Conservation (phyloP, 1,284 basidiomycete genomes). For the Singerocomus rubriflavus region DNA sequence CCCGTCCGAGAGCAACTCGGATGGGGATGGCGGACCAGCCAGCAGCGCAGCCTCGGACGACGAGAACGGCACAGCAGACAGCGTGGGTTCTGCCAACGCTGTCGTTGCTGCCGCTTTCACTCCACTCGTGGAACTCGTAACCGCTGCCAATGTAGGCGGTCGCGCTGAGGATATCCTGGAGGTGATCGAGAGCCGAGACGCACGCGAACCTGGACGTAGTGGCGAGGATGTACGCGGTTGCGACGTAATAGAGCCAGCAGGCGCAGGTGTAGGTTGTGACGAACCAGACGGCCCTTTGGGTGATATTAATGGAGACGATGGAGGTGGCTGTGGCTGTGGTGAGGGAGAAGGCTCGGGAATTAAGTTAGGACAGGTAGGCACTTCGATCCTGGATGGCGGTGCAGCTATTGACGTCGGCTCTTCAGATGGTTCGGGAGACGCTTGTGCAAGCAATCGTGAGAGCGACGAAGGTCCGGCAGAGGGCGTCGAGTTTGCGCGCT, state of each 20-base stretch:
- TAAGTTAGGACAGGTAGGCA: constrained; percentile 2
- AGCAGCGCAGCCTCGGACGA: constrained; percentile 36
- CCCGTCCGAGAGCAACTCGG: constrained; percentile 55
- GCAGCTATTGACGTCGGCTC: constrained; percentile 28
- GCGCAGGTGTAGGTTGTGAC: constrained; percentile 29
- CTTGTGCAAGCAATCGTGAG: constrained; percentile 72
- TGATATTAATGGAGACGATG: constrained; percentile 36
- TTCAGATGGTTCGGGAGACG: constrained; percentile 41
- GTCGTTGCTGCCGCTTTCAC: constrained; percentile 66
- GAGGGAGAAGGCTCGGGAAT: not conserved
- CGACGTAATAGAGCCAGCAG: constrained; percentile 25
- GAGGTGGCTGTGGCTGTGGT: constrained; percentile 17
- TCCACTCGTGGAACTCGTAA: constrained; percentile 37
- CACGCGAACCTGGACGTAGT: constrained; percentile 62
- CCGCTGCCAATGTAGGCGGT: constrained; percentile 52
- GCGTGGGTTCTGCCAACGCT: constrained; percentile 55
- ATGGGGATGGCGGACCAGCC: constrained; percentile 50
- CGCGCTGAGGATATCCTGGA: constrained; percentile 61
- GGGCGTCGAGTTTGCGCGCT: constrained; percentile 65
- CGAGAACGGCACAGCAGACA: constrained; percentile 42
- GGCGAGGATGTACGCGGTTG: constrained; percentile 46
- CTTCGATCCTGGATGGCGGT: constrained; percentile 24
- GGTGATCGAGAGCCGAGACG: constrained; percentile 60
- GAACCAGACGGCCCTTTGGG: constrained; percentile 26
- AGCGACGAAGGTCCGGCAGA: constrained; percentile 69